phyloP scores from a whole-genome alignment of 257 asterid species.

The Thymus mandschuricus region DNA sequence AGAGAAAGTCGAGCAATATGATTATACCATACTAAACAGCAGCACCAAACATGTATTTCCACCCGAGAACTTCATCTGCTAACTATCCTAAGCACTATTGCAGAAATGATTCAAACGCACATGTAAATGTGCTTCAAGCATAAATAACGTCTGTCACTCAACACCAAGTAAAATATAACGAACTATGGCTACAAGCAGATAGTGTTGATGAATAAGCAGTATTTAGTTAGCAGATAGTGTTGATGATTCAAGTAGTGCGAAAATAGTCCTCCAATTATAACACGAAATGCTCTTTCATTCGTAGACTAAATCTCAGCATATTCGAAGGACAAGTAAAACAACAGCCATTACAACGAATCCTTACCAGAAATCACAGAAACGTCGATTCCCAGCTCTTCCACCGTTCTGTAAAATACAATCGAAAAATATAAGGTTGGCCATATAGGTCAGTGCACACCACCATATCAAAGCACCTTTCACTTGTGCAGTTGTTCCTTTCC shows the following conservation, averaged over 20 bases:
- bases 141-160: conserved; percentile 1
- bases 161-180: neutral
- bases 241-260: neutral
- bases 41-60: neutral
- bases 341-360: conserved; percentile 19
- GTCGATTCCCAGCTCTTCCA: conserved; percentile 56
- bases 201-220: neutral
- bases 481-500: neutral
- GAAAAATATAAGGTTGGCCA: neutral
- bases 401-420: conserved; percentile 43
- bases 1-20: conserved; percentile 14
- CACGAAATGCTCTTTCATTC: neutral
- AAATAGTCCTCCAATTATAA: neutral
- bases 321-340: conserved; percentile 7
- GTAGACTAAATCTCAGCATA: neutral
- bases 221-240: neutral
- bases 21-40: conserved; percentile 6
- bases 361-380: conserved; percentile 54
- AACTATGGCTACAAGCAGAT: neutral
- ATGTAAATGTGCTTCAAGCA: conserved; percentile 4
- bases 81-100: neutral
- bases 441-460: neutral
- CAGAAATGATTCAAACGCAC: neutral
- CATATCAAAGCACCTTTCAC: neutral
- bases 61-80: neutral